Evolutionary conservation across 2,329 filamentous ascomycete genomes (phyloP).

Genomic region (Colletotrichum ledebouriae): DNA sequence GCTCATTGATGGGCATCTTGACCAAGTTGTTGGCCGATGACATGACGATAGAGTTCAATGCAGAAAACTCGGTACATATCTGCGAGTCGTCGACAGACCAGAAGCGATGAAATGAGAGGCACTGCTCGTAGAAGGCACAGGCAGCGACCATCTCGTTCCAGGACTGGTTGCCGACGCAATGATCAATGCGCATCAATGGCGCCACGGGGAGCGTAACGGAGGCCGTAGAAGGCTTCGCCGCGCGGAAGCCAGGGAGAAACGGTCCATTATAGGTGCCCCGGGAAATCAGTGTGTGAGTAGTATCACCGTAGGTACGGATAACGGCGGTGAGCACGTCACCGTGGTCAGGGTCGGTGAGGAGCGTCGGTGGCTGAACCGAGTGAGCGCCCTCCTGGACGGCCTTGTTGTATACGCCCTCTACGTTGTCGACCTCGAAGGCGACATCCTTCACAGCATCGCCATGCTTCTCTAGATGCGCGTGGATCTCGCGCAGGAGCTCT

Average conservation of each 20-base stretch:
- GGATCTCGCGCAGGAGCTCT: constrained; percentile 78
- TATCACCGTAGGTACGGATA: constrained; percentile 94
- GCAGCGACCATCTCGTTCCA: constrained; percentile 87
- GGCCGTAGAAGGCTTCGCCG: constrained; percentile 58
- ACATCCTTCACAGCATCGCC: constrained; percentile 97
- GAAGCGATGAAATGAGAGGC: constrained; percentile 94
- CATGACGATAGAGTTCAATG: constrained; percentile 92
- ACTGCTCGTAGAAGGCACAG: constrained; percentile 84
- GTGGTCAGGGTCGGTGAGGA: constrained; percentile 67
- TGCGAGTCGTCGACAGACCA: constrained; percentile 96
- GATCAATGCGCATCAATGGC: constrained; percentile 83
- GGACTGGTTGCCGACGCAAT: constrained; percentile 97
- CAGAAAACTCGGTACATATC: constrained; percentile 93
- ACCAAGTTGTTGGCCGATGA: constrained; percentile 85
- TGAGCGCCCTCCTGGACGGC: constrained; percentile 76
- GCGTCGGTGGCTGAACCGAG: constrained; percentile 72
- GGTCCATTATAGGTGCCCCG: constrained; percentile 75
- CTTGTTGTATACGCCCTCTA: constrained; percentile 81
- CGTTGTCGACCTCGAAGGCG: constrained; percentile 93
- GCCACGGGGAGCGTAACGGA: constrained; percentile 71
- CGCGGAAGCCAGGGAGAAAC: constrained; percentile 87
- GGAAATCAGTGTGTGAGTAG: constrained; percentile 91
- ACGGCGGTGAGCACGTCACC: constrained; percentile 81
- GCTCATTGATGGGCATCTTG: constrained; percentile 99
- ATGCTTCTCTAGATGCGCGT: constrained; percentile 86